phyloP scores from a whole-genome alignment of 1,139 yeast genomes.

The Lodderomyces jiufengensis region DNA sequence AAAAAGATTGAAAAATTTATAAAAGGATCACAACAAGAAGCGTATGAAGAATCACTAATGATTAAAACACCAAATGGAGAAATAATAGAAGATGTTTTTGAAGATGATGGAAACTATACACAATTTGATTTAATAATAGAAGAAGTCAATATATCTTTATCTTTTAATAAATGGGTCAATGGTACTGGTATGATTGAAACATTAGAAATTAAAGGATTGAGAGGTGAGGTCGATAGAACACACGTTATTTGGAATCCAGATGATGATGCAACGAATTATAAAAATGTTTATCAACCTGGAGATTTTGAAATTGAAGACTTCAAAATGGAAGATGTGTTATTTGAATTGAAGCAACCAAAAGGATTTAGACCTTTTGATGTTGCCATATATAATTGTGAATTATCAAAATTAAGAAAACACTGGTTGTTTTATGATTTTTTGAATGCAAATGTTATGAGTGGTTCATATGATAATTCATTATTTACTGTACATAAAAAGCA shows the following conservation, averaged over 20 bases:
- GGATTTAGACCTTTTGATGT: slow-evolving; percentile 81
- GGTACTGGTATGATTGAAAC: slow-evolving; percentile 87
- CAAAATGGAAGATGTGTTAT: slow-evolving; percentile 77
- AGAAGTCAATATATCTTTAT: slow-evolving; percentile 74
- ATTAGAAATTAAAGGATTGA: slow-evolving; percentile 74
- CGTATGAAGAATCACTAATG: slow-evolving; percentile 45
- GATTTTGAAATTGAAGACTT: slow-evolving; percentile 89
- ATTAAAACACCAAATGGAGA: slow-evolving; percentile 11
- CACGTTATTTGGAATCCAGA: slow-evolving; percentile 80
- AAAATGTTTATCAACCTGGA: slow-evolving; percentile 72
- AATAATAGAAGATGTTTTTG: slow-evolving; percentile 26
- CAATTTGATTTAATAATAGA: slow-evolving; percentile 91
- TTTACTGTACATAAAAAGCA: slow-evolving; percentile 87
- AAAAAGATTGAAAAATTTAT: slow-evolving; percentile 46
- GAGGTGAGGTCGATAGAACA: slow-evolving; percentile 90
- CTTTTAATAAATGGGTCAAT: slow-evolving; percentile 82
- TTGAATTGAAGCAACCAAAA: slow-evolving; percentile 77
- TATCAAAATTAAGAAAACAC: slow-evolving; percentile 77
- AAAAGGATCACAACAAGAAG: slow-evolving; percentile 74
- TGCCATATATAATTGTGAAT: slow-evolving; percentile 79
- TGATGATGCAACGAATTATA: slow-evolving; percentile 80
- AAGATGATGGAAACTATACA: slow-evolving; percentile 90
- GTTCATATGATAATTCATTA: slow-evolving; percentile 87
- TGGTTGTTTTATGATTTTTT: slow-evolving; percentile 88
- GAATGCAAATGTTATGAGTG: slow-evolving; percentile 82